Evolutionary conservation across 2,329 filamentous ascomycete genomes (phyloP), one percentile per base, ranked within the genome.

Genomic region (Scorias spongiosa): DNA sequence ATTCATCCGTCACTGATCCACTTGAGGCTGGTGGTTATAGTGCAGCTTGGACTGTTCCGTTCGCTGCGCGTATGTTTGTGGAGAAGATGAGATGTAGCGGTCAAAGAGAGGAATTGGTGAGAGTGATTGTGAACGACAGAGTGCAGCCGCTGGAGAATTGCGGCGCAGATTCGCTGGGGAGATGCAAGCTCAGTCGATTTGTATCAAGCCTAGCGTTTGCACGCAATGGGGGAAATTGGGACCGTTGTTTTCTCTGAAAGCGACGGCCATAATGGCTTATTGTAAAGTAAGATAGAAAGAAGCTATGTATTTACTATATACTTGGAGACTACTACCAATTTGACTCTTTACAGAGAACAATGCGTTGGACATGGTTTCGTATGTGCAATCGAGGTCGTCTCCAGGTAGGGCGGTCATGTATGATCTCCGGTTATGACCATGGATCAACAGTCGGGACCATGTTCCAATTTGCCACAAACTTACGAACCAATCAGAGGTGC

Each of bases 101-200:
- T 11, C 60, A 64, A n/a, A 50, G 63, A 1, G 76, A 85, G 56
- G 82, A 91, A 60, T 68, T 81, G 42, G 84, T 95, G 10, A 73
- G 88, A 32, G 70, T 93, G 4, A 64, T 95, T 46, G 68, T 95
- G 30, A 94, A 95, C 62, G 86, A 93, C 56, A 74, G 84, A 18
- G 84, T 94, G 2, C 69, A 88, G 46, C 76, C 78, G 10, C 62
- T 93, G 44, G 66, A 74, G 51, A 78, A 72, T 41, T 95, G 88
- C 61, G 71, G 69, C 10, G 79, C 71, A 2, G 86, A 94, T 62
- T 55, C 62, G 41, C 61, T 80, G 42, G 87, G 87, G 2, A 70
- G 82, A 28, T 95, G 88, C 60, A 72, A 58, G 48, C 58, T 93
- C 47, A 66, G 68, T 48, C 72, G 69, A 10, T 94, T 89, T 62